Evolutionary conservation across 352 stramenopile genomes (phyloP).

Genomic region (Phytophthora palmivora): DNA sequence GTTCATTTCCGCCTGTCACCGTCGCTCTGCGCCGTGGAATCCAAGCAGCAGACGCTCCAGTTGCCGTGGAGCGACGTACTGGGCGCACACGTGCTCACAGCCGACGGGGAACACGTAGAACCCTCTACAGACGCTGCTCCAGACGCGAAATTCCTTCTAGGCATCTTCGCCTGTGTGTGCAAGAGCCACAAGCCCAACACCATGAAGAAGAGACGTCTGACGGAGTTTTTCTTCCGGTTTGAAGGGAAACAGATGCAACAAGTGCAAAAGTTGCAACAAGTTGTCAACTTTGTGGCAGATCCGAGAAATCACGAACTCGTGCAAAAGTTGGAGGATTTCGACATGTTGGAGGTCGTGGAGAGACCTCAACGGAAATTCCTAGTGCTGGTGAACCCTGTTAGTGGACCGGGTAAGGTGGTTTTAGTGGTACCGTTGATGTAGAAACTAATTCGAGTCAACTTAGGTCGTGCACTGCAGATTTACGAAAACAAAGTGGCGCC

Average conservation of each 20-base stretch:
- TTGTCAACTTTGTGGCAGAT: conserved; percentile 64
- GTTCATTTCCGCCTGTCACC: conserved; percentile 35
- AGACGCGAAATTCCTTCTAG: conserved; percentile 45
- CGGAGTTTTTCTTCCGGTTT: conserved; percentile 63
- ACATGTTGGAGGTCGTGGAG: conserved; percentile 35
- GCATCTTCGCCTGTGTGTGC: conserved; percentile 53
- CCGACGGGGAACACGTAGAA: conserved; percentile 46
- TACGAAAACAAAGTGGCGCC: conserved; percentile 64
- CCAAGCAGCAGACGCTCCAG: conserved; percentile 24
- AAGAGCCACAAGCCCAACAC: conserved; percentile 32
- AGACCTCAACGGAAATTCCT: conserved; percentile 50
- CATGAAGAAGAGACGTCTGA: conserved; percentile 49
- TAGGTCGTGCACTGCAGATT: conserved; percentile 53
- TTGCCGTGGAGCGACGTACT: conserved; percentile 60
- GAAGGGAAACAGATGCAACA: conserved; percentile 42
- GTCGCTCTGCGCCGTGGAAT: conserved; percentile 25
- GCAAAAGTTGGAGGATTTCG: conserved; percentile 32
- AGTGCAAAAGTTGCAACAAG: conserved; percentile 39
- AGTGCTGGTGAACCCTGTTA: conserved; percentile 79
- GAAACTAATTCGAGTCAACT: background rate
- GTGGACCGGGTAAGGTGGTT: conserved; percentile 44
- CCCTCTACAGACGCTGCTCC: conserved; percentile 21
- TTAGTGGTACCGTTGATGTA: background rate
- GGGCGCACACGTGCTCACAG: conserved; percentile 59
- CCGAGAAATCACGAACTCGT: conserved; percentile 43